Evolutionary conservation across 2,329 filamentous ascomycete genomes (phyloP).

Genomic region (Penicillium paneum): DNA sequence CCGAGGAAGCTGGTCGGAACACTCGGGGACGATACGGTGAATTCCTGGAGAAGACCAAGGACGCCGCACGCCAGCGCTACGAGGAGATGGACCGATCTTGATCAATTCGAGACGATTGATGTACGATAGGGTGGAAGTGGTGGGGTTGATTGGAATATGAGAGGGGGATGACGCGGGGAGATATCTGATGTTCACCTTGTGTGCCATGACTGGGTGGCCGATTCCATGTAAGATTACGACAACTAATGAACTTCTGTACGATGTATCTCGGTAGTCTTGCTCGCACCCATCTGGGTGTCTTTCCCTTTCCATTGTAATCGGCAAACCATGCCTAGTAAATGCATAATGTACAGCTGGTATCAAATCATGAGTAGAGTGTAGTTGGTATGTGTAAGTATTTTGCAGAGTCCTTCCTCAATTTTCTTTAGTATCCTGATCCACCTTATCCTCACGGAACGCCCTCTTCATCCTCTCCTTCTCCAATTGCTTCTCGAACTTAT

Average conservation of each 20-base stretch:
- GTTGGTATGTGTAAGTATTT: not conserved
- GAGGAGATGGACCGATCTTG: conserved; percentile 38
- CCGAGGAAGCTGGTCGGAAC: conserved; percentile 48
- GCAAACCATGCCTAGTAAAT: conserved; percentile 11
- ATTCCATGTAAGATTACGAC: not conserved
- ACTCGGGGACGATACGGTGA: conserved; percentile 48
- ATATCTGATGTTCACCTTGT: not conserved
- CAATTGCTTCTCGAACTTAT: conserved; percentile 47
- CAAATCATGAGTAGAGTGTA: conserved; percentile 19
- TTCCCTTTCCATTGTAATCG: conserved; percentile 9
- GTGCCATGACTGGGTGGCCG: not conserved
- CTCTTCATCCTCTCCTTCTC: conserved; percentile 32
- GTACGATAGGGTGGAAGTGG: conserved; percentile 11
- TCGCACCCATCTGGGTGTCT: not conserved
- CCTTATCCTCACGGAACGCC: conserved; percentile 12
- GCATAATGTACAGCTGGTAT: conserved; percentile 22
- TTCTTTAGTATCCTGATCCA: conserved; percentile 8
- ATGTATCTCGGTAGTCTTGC: not conserved
- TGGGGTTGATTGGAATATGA: not conserved
- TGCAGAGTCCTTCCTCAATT: not conserved
- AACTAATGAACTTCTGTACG: not conserved
- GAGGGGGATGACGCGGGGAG: not conserved
- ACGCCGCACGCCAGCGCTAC: conserved; percentile 48
- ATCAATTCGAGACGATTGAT: not conserved
- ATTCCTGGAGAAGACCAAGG: conserved; percentile 48